phyloP scores from a whole-genome alignment of 2,329 filamentous ascomycete genomes.

The Aspergillus floridensis region DNA sequence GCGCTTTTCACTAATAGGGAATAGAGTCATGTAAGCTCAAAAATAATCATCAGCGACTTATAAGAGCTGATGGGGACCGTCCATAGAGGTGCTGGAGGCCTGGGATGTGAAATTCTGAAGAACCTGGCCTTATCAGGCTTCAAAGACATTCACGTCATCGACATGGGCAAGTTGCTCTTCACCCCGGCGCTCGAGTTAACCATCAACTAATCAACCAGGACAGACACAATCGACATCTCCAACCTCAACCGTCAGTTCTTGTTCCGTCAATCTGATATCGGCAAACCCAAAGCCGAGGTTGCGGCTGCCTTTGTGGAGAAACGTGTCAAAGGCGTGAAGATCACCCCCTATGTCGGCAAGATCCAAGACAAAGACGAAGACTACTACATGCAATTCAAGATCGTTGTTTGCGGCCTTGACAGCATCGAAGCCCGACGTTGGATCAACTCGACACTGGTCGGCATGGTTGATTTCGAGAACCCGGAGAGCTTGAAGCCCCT shows the following conservation, averaged over 20 bases:
- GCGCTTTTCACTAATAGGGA: conserved; percentile 20
- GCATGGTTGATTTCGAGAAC: conserved; percentile 81
- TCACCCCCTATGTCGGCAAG: conserved; percentile 88
- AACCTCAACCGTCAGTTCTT: conserved; percentile 98
- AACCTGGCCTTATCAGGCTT: conserved; percentile 93
- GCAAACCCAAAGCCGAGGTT: conserved; percentile 88
- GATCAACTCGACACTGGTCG: conserved; percentile 93
- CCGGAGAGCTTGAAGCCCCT: conserved; percentile 86
- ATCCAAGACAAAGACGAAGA: conserved; percentile 96
- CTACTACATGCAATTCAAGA: conserved; percentile 96
- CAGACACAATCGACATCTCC: conserved; percentile 96
- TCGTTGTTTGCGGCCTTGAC: conserved; percentile 91
- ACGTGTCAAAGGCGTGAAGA: conserved; percentile 83
- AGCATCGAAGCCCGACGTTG: conserved; percentile 96
- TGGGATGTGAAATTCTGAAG: conserved; percentile 96
- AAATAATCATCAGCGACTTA: neutral
- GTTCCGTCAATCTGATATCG: conserved; percentile 87
- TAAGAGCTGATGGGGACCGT: conserved; percentile 28
- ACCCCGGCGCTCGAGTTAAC: neutral
- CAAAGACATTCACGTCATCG: conserved; percentile 96
- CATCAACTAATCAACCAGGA: conserved; percentile 16
- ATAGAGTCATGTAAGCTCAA: conserved; percentile 53
- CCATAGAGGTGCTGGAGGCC: conserved; percentile 79
- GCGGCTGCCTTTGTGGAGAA: conserved; percentile 88
- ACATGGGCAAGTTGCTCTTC: conserved; percentile 70